These are phyloP conservation scores for Lolium perenne DNA, from an alignment of 176 grass and related monocot species.

Conservation along the genomic window DNA sequence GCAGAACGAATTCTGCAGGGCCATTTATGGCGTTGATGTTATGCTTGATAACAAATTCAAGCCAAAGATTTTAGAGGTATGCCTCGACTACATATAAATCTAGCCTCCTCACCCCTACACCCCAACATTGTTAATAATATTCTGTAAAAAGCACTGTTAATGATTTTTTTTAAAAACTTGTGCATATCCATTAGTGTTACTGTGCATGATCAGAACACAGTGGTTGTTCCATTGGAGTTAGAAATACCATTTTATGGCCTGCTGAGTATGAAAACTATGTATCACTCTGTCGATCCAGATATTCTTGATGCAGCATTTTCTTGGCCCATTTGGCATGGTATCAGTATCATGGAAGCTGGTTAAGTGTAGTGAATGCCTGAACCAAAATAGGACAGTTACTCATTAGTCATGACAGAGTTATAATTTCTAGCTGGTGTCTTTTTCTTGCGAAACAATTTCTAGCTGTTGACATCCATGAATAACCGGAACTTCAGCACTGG, in stretches of 20 bases:
- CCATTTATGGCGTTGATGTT: conserved; percentile 92
- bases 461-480: not conserved
- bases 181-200: not conserved
- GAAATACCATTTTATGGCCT: conserved; percentile 4
- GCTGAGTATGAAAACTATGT: not conserved
- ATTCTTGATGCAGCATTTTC: conserved; percentile 6
- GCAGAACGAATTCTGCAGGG: conserved; percentile 72
- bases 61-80: conserved; percentile 91
- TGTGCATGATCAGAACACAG: not conserved
- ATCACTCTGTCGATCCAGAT: conserved; percentile 24
- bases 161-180: not conserved
- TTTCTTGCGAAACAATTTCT: no score
- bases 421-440: not conserved
- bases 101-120: not conserved
- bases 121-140: not conserved
- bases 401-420: not conserved
- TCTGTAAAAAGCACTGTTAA: not conserved
- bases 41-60: conserved; percentile 86
- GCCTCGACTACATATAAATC: not conserved
- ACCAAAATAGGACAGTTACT: not conserved
- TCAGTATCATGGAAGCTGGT: not conserved
- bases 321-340: not conserved
- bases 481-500: not conserved
- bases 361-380: not conserved
- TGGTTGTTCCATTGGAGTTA: not conserved